phyloP scores from a whole-genome alignment of 2,329 filamentous ascomycete species.

The Sclerotinia subarctica region DNA sequence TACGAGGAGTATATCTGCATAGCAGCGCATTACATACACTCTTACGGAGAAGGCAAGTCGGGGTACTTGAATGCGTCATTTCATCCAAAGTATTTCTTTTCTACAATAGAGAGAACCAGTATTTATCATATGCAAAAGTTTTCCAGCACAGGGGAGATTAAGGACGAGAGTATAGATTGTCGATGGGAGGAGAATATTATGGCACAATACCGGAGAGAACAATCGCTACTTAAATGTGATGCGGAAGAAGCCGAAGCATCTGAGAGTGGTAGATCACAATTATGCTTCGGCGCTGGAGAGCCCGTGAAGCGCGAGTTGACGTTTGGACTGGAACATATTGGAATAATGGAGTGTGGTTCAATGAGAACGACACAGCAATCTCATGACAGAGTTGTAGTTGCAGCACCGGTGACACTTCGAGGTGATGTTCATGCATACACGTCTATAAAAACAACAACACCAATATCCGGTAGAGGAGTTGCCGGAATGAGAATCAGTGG shows the following conservation, averaged over 20 bases:
- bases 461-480: not conserved
- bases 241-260: not conserved
- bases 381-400: not conserved
- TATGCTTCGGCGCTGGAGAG: not conserved
- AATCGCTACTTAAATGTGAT: not conserved
- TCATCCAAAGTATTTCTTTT: slow-evolving; percentile 1
- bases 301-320: not conserved
- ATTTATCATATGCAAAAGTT: not conserved
- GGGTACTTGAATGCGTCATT: not conserved
- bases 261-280: not conserved
- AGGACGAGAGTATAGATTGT: not conserved
- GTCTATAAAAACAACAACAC: not conserved
- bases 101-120: not conserved
- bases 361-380: not conserved
- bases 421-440: not conserved
- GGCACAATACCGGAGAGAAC: not conserved
- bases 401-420: not conserved
- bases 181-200: not conserved
- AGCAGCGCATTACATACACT: slow-evolving; percentile 7
- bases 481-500: not conserved
- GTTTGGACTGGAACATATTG: no score
- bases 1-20: slow-evolving; percentile 2
- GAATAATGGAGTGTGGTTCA: no score
- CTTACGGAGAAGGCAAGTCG: not conserved
- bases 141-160: not conserved